Evolutionary conservation across 2,329 filamentous ascomycete species (phyloP), one percentile per base, ranked within the genome.

Genomic region (Cladosporium halotolerans): DNA sequence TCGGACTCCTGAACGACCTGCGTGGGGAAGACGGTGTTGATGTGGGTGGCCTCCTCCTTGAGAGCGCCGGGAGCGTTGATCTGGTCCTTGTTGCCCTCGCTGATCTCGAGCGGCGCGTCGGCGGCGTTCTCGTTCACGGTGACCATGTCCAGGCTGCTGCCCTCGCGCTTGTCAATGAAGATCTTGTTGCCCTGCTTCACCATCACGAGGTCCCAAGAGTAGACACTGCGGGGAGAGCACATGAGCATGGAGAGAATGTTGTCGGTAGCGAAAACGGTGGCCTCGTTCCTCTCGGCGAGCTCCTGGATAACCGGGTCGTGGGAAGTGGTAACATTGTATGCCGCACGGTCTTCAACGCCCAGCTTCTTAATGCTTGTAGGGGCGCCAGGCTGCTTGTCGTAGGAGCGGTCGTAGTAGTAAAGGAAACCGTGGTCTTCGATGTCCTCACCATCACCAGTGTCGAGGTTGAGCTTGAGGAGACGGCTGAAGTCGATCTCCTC

Each of bases 401-500:
- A 96, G 56, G 84, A 83, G 64, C 92, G 88, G 76, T 99, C 93
- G 75, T 99, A 99, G 81, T 93, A 89, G 83, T 97, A 92, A 53
- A 99, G 80, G 84, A 97, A 99, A 60, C 93, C 93, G 72, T 96
- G 97, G 72, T 83, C 85, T 63, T 96, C 92, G 57, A 99, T 75
- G 68, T 99, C 93, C 75, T 99, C 93, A 67, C 93, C 93, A 49
- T 95, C 89, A 62, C 92, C 89, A 13, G 90, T 85, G 66, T 97
- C 93, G 57, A 99, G 81, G 76, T 96, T 99, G 66, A 99, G 82
- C 81, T 99, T 99, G 63, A 83, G 80, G 63, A 99, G 82, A 62
- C 93, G 87, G 77, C 89, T 92, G 77, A 95, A 99, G 73, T 99
- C 93, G 71, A 99, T 96, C 80, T 99, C 93, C 76, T 99, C 93